These are phyloP conservation scores for Lippia alba DNA, from an alignment of 305 asterid genomes.

Conservation along the genomic window DNA sequence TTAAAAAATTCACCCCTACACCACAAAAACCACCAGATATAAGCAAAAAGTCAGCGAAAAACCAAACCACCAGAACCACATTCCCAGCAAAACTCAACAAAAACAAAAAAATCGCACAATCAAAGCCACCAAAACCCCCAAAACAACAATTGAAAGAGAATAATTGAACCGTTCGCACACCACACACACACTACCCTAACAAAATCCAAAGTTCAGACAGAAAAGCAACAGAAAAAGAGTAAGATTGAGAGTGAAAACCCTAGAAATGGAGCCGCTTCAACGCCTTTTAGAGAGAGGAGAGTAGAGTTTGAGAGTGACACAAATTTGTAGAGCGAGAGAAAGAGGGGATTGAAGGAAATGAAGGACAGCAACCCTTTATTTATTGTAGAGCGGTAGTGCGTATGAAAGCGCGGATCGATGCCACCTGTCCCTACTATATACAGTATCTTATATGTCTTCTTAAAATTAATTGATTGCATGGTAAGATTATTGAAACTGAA, in stretches of 20 bases:
- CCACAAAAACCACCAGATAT: conserved; percentile 1
- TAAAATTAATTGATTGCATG: too few relatives aligned
- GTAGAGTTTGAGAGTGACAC: conserved; percentile 24
- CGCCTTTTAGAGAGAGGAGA: conserved; percentile 32
- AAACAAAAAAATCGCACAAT: not conserved
- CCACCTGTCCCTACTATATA: not conserved
- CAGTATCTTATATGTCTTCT: too few relatives aligned
- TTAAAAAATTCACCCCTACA: not conserved
- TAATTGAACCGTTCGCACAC: not conserved
- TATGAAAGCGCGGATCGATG: not conserved
- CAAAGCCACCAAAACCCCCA: not conserved
- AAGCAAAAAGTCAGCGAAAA: conserved; percentile 14
- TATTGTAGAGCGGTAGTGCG: not conserved
- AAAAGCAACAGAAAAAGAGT: not conserved
- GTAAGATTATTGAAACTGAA: too few relatives aligned
- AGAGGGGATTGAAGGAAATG: too few relatives aligned
- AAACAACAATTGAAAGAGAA: not conserved
- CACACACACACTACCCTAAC: conserved; percentile 15
- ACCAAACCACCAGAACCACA: too few relatives aligned
- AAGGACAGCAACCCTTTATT: not conserved
- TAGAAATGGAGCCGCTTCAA: conserved; percentile 22
- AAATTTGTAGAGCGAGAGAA: not conserved
- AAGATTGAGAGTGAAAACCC: conserved; percentile 35
- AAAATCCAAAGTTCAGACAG: not conserved
- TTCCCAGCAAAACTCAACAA: too few relatives aligned